Evolutionary conservation across 495 filamentous ascomycete species (phyloP).

Genomic region (Neurospora terricola): DNA sequence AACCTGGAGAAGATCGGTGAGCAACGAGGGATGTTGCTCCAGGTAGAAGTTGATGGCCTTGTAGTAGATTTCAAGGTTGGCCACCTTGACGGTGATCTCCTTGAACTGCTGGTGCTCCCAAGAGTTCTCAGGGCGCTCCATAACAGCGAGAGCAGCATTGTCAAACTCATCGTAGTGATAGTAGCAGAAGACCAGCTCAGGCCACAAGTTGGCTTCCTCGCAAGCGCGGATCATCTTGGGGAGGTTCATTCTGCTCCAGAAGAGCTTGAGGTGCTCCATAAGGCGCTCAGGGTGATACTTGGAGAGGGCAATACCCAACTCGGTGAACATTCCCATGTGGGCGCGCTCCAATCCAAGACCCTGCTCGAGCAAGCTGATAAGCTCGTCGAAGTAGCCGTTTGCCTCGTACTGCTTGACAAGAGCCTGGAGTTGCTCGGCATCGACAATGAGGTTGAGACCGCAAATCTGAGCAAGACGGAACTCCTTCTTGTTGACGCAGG

Average conservation of each 20-base stretch:
- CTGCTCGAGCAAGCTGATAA: slow-evolving; percentile 89
- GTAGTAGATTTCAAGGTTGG: slow-evolving; percentile 99
- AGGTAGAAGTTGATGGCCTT: slow-evolving; percentile 96
- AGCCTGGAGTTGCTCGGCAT: slow-evolving; percentile 90
- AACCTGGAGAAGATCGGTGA: slow-evolving; percentile 90
- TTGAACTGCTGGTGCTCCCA: slow-evolving; percentile 99
- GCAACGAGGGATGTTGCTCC: slow-evolving; percentile 86
- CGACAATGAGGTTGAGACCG: slow-evolving; percentile 95
- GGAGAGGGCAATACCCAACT: slow-evolving; percentile 86
- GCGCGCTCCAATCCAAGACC: slow-evolving; percentile 85
- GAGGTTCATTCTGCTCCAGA: slow-evolving; percentile 98
- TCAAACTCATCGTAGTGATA: slow-evolving; percentile 99
- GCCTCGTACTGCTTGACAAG: slow-evolving; percentile 94
- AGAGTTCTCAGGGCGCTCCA: slow-evolving; percentile 95
- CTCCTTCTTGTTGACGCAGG: slow-evolving; percentile 96
- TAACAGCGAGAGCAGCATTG: slow-evolving; percentile 96
- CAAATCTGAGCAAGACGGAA: slow-evolving; percentile 99
- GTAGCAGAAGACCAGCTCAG: slow-evolving; percentile 96
- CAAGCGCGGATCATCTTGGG: slow-evolving; percentile 94
- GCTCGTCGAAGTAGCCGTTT: slow-evolving; percentile 96
- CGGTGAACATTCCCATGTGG: slow-evolving; percentile 89
- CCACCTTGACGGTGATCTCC: slow-evolving; percentile 95
- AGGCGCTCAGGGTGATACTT: slow-evolving; percentile 94
- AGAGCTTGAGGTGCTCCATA: slow-evolving; percentile 98
- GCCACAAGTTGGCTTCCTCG: slow-evolving; percentile 95